Conservation (phyloP, 1,139 yeast genomes). For the Arxiozyma bovina region DNA sequence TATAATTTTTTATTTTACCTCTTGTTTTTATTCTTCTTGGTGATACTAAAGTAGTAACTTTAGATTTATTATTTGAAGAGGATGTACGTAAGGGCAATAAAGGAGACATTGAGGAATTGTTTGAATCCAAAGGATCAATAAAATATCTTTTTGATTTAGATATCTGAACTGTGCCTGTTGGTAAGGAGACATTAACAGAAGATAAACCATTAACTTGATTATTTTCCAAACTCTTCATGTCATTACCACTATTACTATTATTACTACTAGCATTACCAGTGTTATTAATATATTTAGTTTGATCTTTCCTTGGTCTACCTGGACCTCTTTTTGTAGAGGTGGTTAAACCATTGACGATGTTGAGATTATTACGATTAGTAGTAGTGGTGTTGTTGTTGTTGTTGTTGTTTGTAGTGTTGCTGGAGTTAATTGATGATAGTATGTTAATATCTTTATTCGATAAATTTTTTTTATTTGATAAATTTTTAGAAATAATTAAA, state of each 20-base stretch:
- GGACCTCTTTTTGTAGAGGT: conserved; percentile 23
- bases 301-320: conserved; percentile 30
- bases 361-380: background rate
- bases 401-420: background rate
- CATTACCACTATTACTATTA: background rate
- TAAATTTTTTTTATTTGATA: background rate
- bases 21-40: background rate
- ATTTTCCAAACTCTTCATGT: conserved; percentile 1
- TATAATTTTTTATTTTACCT: background rate
- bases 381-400: background rate
- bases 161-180: conserved; percentile 23
- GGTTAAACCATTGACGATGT: background rate
- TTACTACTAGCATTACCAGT: background rate
- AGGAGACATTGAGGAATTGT: background rate
- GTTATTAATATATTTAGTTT: background rate
- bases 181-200: conserved; percentile 14
- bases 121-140: conserved; percentile 30
- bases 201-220: conserved; percentile 1
- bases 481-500: conserved; percentile 2
- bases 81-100: conserved; percentile 2
- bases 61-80: background rate
- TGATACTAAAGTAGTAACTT: background rate
- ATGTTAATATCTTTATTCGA: background rate
- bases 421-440: background rate
- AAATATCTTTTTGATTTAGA: conserved; percentile 30